A percentile compares a stretch with the other conserved stretches of the same genome.
Evolutionary conservation across 768 basidiomycete genomes (phyloP).

Genomic region (Suillus sp.): DNA sequence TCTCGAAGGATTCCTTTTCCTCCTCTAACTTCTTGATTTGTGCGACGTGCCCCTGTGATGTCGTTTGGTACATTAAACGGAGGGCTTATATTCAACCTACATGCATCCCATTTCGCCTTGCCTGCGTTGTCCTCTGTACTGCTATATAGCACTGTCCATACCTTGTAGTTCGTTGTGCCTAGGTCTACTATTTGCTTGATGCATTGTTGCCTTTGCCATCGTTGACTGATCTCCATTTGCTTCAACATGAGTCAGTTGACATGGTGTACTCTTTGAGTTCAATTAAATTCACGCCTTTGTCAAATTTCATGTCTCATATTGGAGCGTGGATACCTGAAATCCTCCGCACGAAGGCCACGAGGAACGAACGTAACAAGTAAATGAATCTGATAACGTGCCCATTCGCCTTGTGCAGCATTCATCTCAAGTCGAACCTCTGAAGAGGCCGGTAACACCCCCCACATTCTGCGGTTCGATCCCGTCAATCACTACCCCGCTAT

Average conservation of each 20-base stretch:
- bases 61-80: slow-evolving; percentile 30
- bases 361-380: neutral
- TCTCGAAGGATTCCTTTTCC: slow-evolving; percentile 21
- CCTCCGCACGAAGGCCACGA: slow-evolving; percentile 4
- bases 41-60: slow-evolving; percentile 22
- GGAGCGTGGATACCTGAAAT: slow-evolving; percentile 3
- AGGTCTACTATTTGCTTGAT: slow-evolving; percentile 22
- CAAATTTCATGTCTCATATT: slow-evolving; percentile 1
- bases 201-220: slow-evolving; percentile 24
- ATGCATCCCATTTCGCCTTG: slow-evolving; percentile 19
- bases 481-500: slow-evolving; percentile 12
- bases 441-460: neutral
- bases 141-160: slow-evolving; percentile 30
- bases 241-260: neutral
- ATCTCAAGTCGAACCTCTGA: neutral
- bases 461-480: slow-evolving; percentile 8
- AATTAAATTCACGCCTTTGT: slow-evolving; percentile 3
- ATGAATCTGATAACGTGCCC: neutral
- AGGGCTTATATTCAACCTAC: slow-evolving; percentile 19
- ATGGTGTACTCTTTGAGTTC: neutral
- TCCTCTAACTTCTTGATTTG: slow-evolving; percentile 10
- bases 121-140: slow-evolving; percentile 31
- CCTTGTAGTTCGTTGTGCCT: slow-evolving; percentile 23
- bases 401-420: neutral
- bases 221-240: slow-evolving; percentile 9